Base-by-base conservation (phyloP, 2,329 filamentous ascomycete genomes). In the Stagonosporopsis vannaccii region DNA sequence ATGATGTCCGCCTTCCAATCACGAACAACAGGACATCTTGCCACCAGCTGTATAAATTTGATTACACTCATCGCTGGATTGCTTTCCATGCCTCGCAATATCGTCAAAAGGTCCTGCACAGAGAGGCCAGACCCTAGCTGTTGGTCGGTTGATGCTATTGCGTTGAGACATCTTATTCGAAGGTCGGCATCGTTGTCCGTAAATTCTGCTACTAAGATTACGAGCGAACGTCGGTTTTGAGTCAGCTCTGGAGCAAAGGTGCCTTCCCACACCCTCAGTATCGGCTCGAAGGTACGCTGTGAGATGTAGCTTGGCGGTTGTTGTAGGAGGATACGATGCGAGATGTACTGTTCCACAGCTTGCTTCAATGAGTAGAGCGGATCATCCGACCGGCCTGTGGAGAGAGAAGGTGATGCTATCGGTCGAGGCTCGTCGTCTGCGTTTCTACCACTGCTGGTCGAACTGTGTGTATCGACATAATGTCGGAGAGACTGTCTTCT, bases 221-320 rank as follows among this genome's bases (percentile, higher is more conserved):
- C 66, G 4, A 73, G 47, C 15, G 40, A 23, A 4, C 64, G 60
- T 36, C 62, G 60, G 12, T 56, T 40, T 6, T 37, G 44, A 51
- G 56, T 56, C 13, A 54, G 40, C 1, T 28, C 23, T 19, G 44
- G 33, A 23, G 39, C 40, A 6, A 9, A 56, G 15, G 61, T 59
- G 4, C 17, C 36, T 20, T 62, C 46, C 69, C 70, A 74, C 8
- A 71, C 46, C 3, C 52, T 36, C 3, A 69, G 20, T 0, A 72
- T 50, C 4, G 57, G 39, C 17, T 62, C 57, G 6, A 73, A 56
- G 1, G 58, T 61, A 4, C 48, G 43, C 30, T 62, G 54, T n/a
- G 58, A 60, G 20, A 37, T 36, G 36, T 37, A 25, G 6, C 22
- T 45, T 6, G 67, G 48, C 3, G 32, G 37, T 15, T 51, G 59